A percentile compares a stretch with the other conserved stretches of the same genome.
Conservation (phyloP, 2,329 filamentous ascomycete species). For the Didymella exigua region DNA sequence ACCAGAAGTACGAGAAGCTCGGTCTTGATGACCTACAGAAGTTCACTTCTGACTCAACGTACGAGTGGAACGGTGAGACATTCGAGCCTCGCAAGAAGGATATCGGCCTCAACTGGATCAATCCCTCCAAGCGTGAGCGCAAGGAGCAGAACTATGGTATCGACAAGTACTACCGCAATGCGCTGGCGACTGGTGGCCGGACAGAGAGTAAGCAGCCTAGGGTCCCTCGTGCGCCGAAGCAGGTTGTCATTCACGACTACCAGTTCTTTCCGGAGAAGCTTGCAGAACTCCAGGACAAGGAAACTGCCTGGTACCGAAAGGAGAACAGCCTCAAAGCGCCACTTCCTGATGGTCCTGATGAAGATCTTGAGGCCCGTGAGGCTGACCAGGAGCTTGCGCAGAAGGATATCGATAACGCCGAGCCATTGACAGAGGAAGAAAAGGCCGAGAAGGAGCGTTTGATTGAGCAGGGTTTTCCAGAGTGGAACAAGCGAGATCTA, state of each 20-base stretch:
- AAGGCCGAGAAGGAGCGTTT: constrained; percentile 83
- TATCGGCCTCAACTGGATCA: constrained; percentile 94
- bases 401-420: constrained; percentile 89
- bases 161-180: constrained; percentile 96
- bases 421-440: constrained; percentile 86
- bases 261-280: constrained; percentile 92
- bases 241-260: constrained; percentile 90
- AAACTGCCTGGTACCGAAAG: constrained; percentile 94
- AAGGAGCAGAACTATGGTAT: constrained; percentile 98
- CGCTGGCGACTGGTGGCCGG: constrained; percentile 79
- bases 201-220: constrained; percentile 89
- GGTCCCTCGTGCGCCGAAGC: constrained; percentile 92
- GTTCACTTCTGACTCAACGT: constrained; percentile 95
- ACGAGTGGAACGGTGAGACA: constrained; percentile 98
- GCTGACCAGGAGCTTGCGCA: constrained; percentile 88
- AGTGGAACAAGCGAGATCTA: constrained; percentile 98
- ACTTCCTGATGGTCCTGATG: constrained; percentile 84
- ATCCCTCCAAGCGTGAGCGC: constrained; percentile 95
- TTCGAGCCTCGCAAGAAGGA: constrained; percentile 86
- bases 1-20: constrained; percentile 93
- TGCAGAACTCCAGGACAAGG: constrained; percentile 89
- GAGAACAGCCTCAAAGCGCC: constrained; percentile 95
- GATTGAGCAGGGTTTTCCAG: constrained; percentile 82
- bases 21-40: constrained; percentile 97
- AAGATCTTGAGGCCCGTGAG: constrained; percentile 83